A percentile compares a stretch with the other conserved stretches of the same genome.
phyloP scores from a whole-genome alignment of 2,329 filamentous ascomycete species.

The Huntiella bhutanensis region DNA sequence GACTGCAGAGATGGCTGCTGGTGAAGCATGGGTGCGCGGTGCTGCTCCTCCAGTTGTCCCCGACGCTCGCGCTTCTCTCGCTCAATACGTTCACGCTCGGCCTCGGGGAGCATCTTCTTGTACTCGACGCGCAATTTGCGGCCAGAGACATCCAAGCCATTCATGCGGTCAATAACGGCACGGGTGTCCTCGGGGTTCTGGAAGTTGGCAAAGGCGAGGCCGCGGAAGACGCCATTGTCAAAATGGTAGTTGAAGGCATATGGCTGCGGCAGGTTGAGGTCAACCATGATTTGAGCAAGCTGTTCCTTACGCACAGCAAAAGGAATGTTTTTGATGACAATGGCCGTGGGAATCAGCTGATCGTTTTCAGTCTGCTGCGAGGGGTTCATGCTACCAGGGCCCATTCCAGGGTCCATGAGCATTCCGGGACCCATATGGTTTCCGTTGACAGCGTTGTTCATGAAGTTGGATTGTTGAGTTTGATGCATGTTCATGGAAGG shows the following conservation, averaged over 20 bases:
- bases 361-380: conserved; percentile 39
- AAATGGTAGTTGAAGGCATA: conserved; percentile 99
- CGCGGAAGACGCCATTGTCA: conserved; percentile 90
- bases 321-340: conserved; percentile 98
- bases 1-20: conserved; percentile 77
- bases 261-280: conserved; percentile 78
- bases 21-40: conserved; percentile 59
- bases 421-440: conserved; percentile 23
- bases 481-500: conserved; percentile 23
- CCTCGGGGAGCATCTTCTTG: conserved; percentile 96
- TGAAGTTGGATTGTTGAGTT: conserved; percentile 19
- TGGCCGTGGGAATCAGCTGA: conserved; percentile 91
- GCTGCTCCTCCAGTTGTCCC: conserved; percentile 92
- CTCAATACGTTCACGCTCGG: conserved; percentile 88
- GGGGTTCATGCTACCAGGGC: conserved; percentile 18
- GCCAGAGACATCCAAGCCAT: conserved; percentile 87
- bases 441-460: conserved; percentile 18
- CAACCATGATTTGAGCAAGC: conserved; percentile 80
- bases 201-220: conserved; percentile 94
- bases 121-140: conserved; percentile 92
- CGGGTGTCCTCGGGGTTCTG: conserved; percentile 88
- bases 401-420: conserved; percentile 22
- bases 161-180: conserved; percentile 80
- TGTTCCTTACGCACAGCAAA: conserved; percentile 97
- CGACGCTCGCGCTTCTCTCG: conserved; percentile 90